phyloP scores from a whole-genome alignment of 768 basidiomycete species.

The Arthromyces matolae region DNA sequence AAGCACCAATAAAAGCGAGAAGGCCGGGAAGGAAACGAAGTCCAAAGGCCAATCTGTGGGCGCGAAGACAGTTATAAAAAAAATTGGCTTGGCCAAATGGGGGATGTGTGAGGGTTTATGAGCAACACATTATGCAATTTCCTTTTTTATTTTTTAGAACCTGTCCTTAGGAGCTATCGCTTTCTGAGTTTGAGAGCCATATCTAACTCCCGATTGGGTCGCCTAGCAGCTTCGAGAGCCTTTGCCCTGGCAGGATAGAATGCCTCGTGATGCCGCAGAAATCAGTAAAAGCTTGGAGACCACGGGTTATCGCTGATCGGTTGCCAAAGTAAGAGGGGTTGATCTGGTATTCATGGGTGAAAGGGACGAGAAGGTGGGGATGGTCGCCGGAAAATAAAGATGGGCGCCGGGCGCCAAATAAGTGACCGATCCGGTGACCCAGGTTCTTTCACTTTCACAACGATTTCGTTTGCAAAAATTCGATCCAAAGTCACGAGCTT shows the following conservation, averaged over 20 bases:
- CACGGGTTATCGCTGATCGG: conserved; percentile 6
- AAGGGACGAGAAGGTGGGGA: conserved; percentile 6
- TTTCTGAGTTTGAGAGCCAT: conserved; percentile 9
- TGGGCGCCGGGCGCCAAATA: conserved; percentile 19
- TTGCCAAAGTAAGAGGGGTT: conserved; percentile 4
- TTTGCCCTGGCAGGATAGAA: conserved; percentile 2
- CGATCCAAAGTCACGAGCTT: too few species aligned
- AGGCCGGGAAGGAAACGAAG: conserved; percentile 8
- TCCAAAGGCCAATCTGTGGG: not conserved
- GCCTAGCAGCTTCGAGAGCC: conserved; percentile 10
- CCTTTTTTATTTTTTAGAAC: conserved; percentile 14
- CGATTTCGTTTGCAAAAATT: too few species aligned
- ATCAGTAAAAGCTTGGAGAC: conserved; percentile 6
- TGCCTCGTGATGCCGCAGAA: conserved; percentile 13
- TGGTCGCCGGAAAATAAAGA: conserved; percentile 13
- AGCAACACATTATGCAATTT: conserved; percentile 9
- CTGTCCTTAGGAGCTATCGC: conserved; percentile 13
- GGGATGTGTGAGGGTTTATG: conserved; percentile 8
- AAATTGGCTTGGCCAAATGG: conserved; percentile 11
- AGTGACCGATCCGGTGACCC: conserved; percentile 24
- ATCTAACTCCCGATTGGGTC: conserved; percentile 17
- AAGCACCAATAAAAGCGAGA: conserved; percentile 4
- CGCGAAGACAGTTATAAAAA: conserved; percentile 12
- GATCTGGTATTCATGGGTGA: conserved; percentile 6
- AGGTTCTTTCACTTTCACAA: too few species aligned